These are phyloP conservation scores for Nicotiana rustica DNA, from an alignment of 305 asterid species.

Conservation along the genomic window DNA sequence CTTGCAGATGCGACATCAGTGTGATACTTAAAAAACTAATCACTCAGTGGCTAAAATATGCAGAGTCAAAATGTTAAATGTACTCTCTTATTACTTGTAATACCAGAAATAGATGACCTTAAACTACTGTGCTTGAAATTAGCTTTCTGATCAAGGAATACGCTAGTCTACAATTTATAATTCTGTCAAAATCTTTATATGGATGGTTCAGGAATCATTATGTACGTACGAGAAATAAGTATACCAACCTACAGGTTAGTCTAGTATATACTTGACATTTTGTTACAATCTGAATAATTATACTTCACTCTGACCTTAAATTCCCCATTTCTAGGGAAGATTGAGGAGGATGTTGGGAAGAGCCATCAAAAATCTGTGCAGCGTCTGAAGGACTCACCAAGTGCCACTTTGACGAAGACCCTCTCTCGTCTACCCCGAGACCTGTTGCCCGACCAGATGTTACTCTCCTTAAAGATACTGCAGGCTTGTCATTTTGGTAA, in stretches of 20 bases:
- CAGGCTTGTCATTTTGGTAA: background rate
- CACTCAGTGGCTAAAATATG: background rate
- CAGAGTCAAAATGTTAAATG: no score
- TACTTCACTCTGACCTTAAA: background rate
- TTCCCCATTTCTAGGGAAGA: slow-evolving; percentile 7
- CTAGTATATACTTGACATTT: background rate
- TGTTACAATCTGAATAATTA: background rate
- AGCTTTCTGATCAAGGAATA: background rate
- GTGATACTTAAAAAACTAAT: no score
- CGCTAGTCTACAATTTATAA: background rate
- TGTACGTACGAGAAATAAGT: background rate
- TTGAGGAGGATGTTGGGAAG: slow-evolving; percentile 28
- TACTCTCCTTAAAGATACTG: slow-evolving; percentile 25
- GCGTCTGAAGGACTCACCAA: slow-evolving; percentile 42
- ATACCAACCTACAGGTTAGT: background rate
- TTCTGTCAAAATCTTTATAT: background rate
- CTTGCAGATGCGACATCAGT: no score
- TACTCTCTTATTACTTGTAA: background rate
- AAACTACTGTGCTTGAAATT: background rate
- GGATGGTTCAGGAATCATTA: slow-evolving; percentile 5
- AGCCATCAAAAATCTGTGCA: slow-evolving; percentile 37
- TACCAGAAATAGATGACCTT: background rate
- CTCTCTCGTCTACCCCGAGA: background rate
- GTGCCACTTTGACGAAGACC: slow-evolving; percentile 38
- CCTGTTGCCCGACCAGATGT: slow-evolving; percentile 11